These are phyloP conservation scores for Microcos paniculata DNA, from an alignment of 345 rosid genomes.

Conservation along the genomic window DNA sequence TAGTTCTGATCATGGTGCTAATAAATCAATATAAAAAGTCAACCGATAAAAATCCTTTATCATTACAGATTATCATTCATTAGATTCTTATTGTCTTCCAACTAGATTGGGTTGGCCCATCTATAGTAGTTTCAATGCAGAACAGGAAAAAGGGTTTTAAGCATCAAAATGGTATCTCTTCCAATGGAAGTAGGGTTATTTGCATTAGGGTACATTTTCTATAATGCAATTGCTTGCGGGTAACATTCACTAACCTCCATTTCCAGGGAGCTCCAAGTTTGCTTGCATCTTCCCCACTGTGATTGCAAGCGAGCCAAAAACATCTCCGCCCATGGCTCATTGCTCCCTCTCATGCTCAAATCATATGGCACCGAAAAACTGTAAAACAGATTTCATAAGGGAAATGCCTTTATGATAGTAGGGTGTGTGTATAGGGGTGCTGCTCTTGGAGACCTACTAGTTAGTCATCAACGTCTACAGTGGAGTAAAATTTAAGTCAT, in stretches of 20 bases:
- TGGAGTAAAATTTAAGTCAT: no score
- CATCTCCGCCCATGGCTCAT: conserved; percentile 73
- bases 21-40: neutral
- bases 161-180: neutral
- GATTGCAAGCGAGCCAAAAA: conserved; percentile 51
- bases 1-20: neutral
- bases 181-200: neutral
- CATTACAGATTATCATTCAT: neutral
- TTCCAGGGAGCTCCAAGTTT: conserved; percentile 57
- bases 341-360: conserved; percentile 77
- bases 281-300: conserved; percentile 64
- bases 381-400: conserved; percentile 5
- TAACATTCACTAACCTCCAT: conserved; percentile 81
- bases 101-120: neutral
- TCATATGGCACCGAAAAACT: conserved; percentile 93
- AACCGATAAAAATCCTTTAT: neutral
- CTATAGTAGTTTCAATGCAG: neutral
- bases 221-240: conserved; percentile 83
- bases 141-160: neutral
- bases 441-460: neutral
- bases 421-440: neutral
- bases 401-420: no score
- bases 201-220: conserved; percentile 5
- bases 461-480: neutral
- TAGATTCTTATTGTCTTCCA: neutral